These are phyloP conservation scores for Ustilago xerochloae DNA, from an alignment of 1,284 basidiomycete species.

Conservation along the genomic window DNA sequence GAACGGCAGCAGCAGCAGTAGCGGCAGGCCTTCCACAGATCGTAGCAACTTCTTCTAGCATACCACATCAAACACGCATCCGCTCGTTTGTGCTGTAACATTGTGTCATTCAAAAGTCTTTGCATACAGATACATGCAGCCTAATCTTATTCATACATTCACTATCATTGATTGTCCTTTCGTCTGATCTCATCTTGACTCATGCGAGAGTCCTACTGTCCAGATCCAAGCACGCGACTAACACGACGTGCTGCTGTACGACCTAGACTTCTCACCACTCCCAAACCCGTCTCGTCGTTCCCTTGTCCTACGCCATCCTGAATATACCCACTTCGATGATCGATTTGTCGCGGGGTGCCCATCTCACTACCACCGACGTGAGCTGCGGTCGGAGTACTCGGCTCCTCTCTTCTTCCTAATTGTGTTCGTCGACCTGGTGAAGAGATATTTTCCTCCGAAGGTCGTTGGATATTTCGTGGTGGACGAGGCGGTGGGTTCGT, in stretches of 20 bases:
- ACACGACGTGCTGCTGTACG: constrained; percentile 27
- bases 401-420: constrained; percentile 1
- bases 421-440: constrained; percentile 1
- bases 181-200: neutral
- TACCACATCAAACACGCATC: neutral
- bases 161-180: neutral
- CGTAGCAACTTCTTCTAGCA: constrained; percentile 21
- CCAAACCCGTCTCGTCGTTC: neutral
- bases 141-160: neutral
- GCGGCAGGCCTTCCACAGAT: constrained; percentile 16
- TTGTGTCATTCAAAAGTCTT: neutral
- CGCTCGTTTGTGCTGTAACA: too few relatives aligned
- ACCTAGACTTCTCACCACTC: constrained; percentile 26
- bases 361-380: neutral
- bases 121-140: neutral
- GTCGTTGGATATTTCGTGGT: constrained; percentile 26
- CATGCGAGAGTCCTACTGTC: neutral
- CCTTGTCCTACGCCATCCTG: neutral
- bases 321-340: neutral
- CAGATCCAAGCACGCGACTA: constrained; percentile 25
- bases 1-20: neutral
- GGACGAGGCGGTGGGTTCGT: constrained; percentile 30
- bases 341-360: constrained; percentile 16
- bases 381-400: constrained; percentile 12
- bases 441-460: constrained; percentile 24